phyloP scores from a whole-genome alignment of 176 grass and related monocot species.

The Zea luxurians region DNA sequence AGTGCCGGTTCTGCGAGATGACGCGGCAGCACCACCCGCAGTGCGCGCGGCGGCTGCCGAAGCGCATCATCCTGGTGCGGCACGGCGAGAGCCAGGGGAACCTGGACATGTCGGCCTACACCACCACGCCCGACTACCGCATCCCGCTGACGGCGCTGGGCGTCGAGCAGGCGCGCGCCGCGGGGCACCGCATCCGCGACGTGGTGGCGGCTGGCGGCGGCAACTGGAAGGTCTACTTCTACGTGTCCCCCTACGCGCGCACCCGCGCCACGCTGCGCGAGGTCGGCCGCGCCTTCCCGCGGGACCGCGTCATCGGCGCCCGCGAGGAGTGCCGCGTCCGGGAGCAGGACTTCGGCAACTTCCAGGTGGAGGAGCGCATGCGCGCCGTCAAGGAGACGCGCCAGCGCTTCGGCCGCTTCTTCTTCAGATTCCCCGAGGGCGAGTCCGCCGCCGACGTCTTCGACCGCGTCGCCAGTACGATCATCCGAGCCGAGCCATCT shows the following conservation, averaged over 20 bases:
- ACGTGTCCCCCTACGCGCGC: constrained; percentile 88
- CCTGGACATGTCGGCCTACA: constrained; percentile 87
- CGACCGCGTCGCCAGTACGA: constrained; percentile 84
- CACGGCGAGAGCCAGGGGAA: constrained; percentile 98
- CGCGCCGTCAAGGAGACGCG: constrained; percentile 76
- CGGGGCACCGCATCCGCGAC: constrained; percentile 50
- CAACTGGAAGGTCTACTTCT: constrained; percentile 92
- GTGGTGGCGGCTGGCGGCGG: constrained; percentile 19
- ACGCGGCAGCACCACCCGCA: constrained; percentile 35
- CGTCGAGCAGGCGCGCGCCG: constrained; percentile 59
- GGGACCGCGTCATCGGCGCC: constrained; percentile 72
- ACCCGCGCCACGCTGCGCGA: constrained; percentile 78
- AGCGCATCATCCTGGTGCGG: constrained; percentile 90
- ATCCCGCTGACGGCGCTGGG: constrained; percentile 79
- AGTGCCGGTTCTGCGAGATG: constrained; percentile 54
- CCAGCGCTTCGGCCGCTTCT: constrained; percentile 86
- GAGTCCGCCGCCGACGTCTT: constrained; percentile 97
- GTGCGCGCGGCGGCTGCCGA: constrained; percentile 59
- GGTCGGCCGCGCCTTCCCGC: constrained; percentile 76
- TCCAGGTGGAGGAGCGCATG: constrained; percentile 97
- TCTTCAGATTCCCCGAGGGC: constrained; percentile 97
- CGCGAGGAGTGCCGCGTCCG: constrained; percentile 94
- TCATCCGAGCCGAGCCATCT: background rate
- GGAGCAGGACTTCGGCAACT: constrained; percentile 99
- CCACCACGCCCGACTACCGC: constrained; percentile 86